Conservation (phyloP, 371 early-diverging fungal genomes). For the Quaeritorhiza haematococci region DNA sequence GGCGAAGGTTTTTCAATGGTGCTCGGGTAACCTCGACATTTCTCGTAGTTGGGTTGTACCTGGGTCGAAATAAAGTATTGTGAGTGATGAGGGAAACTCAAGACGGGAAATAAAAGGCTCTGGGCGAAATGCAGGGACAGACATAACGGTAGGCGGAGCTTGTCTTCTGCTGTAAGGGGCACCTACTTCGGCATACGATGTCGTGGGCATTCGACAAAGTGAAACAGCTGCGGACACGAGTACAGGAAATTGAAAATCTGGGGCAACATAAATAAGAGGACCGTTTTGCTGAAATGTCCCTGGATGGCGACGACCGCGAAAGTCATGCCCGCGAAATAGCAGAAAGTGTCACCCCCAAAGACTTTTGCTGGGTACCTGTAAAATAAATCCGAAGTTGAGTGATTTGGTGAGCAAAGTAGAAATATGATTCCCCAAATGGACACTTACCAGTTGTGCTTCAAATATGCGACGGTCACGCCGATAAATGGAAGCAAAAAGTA, state of each 20-base stretch:
- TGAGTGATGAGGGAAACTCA: neutral
- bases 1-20: neutral
- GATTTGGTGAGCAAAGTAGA: neutral
- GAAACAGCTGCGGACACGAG: conserved; percentile 90
- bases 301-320: conserved; percentile 92
- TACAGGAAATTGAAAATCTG: conserved; percentile 96
- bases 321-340: conserved; percentile 98
- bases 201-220: conserved; percentile 93
- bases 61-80: conserved; percentile 2
- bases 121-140: neutral
- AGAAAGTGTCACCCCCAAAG: conserved; percentile 97
- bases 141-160: conserved; percentile 2
- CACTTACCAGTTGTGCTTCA: conserved; percentile 78
- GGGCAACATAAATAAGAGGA: conserved; percentile 88
- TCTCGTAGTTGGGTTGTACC: conserved; percentile 48
- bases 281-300: conserved; percentile 88
- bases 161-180: neutral
- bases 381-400: neutral
- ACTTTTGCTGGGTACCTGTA: conserved; percentile 77
- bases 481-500: conserved; percentile 90
- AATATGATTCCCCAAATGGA: neutral
- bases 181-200: conserved; percentile 84
- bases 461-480: conserved; percentile 72
- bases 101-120: neutral
- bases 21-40: conserved; percentile 11